Evolutionary conservation across 371 early-diverging fungal species (phyloP).

Genomic region (Haplosporangium sp.): DNA sequence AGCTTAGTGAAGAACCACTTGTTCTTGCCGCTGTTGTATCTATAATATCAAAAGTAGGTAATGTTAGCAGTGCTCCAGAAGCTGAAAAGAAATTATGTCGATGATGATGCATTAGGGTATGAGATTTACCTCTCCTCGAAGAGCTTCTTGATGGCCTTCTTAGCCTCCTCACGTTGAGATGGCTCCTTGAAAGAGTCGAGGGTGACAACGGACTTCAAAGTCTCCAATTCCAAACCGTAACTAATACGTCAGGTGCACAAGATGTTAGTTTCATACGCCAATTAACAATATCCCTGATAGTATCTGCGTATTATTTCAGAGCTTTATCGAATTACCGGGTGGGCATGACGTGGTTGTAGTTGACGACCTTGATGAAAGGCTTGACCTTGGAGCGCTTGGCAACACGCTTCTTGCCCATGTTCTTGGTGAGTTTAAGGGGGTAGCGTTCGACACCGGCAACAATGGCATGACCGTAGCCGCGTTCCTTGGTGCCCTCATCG

Average conservation of each 20-base stretch:
- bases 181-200: slow-evolving; percentile 94
- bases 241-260: slow-evolving; percentile 29
- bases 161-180: slow-evolving; percentile 89
- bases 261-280: neutral
- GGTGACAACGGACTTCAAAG: slow-evolving; percentile 88
- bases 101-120: neutral
- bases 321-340: slow-evolving; percentile 75
- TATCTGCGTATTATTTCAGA: neutral
- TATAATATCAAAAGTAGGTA: slow-evolving; percentile 15
- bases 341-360: slow-evolving; percentile 99
- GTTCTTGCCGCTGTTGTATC: slow-evolving; percentile 97
- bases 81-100: neutral
- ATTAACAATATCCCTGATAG: neutral
- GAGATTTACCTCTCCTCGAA: slow-evolving; percentile 85
- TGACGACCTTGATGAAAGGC: slow-evolving; percentile 98
- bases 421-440: slow-evolving; percentile 95
- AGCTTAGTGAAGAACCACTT: slow-evolving; percentile 99
- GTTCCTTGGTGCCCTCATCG: slow-evolving; percentile 92
- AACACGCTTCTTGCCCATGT: slow-evolving; percentile 94
- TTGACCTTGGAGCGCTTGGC: slow-evolving; percentile 96
- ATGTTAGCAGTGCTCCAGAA: neutral
- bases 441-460: slow-evolving; percentile 97
- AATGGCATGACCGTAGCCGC: slow-evolving; percentile 96
- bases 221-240: slow-evolving; percentile 87
- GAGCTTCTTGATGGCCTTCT: slow-evolving; percentile 94